Conservation (phyloP, 192 early-diverging fungal species). For the Funneliformis mosseae region DNA sequence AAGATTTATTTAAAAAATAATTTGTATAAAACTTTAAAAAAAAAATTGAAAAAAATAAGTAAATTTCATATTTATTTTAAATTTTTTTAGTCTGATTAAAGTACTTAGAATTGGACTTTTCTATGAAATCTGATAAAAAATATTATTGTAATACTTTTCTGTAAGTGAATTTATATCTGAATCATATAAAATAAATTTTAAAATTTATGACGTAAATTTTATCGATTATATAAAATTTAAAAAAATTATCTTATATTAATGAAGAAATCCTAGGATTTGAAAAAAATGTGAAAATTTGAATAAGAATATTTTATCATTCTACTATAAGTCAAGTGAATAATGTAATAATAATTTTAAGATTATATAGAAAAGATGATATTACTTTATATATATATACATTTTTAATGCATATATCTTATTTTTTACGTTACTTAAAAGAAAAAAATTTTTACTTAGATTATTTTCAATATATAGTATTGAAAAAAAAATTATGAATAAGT, state of each 20-base stretch:
- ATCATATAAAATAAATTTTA: not conserved
- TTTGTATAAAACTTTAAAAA: not conserved
- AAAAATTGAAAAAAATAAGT: not conserved
- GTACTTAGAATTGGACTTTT: not conserved
- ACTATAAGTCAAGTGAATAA: not conserved
- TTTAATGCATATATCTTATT: too few species aligned
- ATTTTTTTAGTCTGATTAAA: too few species aligned
- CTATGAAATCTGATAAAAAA: not conserved
- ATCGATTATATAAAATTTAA: not conserved
- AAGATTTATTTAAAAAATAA: conserved; percentile 1
- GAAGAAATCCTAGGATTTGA: too few species aligned
- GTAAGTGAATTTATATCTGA: conserved; percentile 8
- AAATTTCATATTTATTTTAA: not conserved
- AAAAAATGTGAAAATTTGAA: too few species aligned
- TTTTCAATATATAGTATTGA: not conserved
- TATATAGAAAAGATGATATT: not conserved
- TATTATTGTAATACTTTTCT: not conserved
- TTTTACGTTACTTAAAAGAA: not conserved
- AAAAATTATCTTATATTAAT: too few species aligned
- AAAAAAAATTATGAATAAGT: not conserved
- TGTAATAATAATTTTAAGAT: not conserved
- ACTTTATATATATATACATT: not conserved
- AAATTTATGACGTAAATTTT: conserved; percentile 8
- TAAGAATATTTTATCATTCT: not conserved
- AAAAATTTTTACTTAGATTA: not conserved